These are phyloP conservation scores for Debaryomyces singareniensis DNA, from an alignment of 1,139 yeast genomes.

Conservation along the genomic window DNA sequence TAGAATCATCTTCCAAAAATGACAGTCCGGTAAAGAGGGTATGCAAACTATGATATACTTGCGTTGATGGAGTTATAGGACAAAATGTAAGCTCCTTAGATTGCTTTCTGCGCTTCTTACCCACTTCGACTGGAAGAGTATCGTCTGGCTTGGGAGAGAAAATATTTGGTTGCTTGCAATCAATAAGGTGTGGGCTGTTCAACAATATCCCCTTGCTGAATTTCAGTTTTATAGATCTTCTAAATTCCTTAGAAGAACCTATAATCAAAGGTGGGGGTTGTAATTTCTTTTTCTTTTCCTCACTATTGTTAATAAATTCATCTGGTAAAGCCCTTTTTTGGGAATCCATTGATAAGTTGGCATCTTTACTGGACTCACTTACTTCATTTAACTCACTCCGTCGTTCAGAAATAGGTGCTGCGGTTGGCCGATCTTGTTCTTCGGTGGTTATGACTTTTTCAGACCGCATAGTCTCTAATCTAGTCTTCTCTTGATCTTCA, in stretches of 20 bases:
- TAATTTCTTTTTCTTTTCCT: neutral
- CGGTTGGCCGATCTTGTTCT: neutral
- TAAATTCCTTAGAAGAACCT: constrained; percentile 42
- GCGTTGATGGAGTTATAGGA: constrained; percentile 22
- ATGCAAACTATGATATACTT: constrained; percentile 19
- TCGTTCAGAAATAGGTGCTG: neutral
- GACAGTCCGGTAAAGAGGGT: constrained; percentile 13
- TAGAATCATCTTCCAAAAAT: constrained; percentile 22
- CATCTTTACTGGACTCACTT: neutral
- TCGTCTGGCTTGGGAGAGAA: constrained; percentile 8
- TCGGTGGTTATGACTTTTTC: neutral
- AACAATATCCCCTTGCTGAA: constrained; percentile 45
- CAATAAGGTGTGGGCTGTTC: constrained; percentile 33
- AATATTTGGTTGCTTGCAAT: constrained; percentile 24
- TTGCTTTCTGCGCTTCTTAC: constrained; percentile 12
- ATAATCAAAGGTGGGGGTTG: constrained; percentile 22
- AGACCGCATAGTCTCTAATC: neutral
- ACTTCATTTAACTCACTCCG: neutral
- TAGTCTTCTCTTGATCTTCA: neutral
- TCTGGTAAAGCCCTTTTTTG: neutral
- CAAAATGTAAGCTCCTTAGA: constrained; percentile 12
- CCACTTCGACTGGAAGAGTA: constrained; percentile 5
- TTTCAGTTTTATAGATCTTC: constrained; percentile 39
- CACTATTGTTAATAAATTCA: neutral
- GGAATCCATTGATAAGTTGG: neutral